Percentiles rank a stretch among this genome's conserved stretches.
phyloP scores from a whole-genome alignment of 495 filamentous ascomycete genomes.

The Trichocladium antarcticum region DNA sequence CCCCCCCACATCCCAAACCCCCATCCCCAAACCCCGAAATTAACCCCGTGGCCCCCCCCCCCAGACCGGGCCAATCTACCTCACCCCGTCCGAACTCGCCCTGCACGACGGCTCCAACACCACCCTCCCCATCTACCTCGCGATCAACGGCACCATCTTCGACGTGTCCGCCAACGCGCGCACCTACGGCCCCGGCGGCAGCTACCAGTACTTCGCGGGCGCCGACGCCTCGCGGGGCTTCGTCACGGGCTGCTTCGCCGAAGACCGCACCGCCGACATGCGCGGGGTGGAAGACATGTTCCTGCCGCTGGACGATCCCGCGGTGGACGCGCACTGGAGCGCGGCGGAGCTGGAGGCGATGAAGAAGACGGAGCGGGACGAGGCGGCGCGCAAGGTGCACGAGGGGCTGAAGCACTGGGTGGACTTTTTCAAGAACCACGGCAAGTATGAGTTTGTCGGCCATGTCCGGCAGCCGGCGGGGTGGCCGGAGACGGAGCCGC shows the following conservation, averaged over 20 bases:
- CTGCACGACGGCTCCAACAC: conserved; percentile 70
- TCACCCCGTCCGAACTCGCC: conserved; percentile 63
- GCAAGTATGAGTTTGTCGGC: conserved; percentile 66
- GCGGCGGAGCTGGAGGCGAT: conserved; percentile 44
- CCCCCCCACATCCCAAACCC: not conserved
- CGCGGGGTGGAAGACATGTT: conserved; percentile 83
- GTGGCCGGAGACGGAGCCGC: conserved; percentile 39
- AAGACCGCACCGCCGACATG: conserved; percentile 72
- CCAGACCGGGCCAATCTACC: conserved; percentile 35
- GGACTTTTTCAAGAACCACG: conserved; percentile 63
- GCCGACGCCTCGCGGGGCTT: conserved; percentile 80
- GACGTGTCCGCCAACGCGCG: conserved; percentile 67
- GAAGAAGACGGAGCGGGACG: conserved; percentile 40
- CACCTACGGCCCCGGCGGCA: conserved; percentile 82
- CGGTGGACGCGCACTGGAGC: conserved; percentile 40
- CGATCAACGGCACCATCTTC: conserved; percentile 88
- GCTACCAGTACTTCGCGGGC: conserved; percentile 80
- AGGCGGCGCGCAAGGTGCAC: conserved; percentile 45
- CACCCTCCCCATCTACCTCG: conserved; percentile 71
- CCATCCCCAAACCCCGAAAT: not conserved
- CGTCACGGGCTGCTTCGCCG: conserved; percentile 91
- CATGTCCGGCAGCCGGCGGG: conserved; percentile 41
- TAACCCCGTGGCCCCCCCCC: not conserved
- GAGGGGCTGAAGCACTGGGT: conserved; percentile 56
- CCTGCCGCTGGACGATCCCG: conserved; percentile 59